These are phyloP conservation scores for Yamadazyma nakazawae DNA, from an alignment of 805 yeast species.

Conservation along the genomic window DNA sequence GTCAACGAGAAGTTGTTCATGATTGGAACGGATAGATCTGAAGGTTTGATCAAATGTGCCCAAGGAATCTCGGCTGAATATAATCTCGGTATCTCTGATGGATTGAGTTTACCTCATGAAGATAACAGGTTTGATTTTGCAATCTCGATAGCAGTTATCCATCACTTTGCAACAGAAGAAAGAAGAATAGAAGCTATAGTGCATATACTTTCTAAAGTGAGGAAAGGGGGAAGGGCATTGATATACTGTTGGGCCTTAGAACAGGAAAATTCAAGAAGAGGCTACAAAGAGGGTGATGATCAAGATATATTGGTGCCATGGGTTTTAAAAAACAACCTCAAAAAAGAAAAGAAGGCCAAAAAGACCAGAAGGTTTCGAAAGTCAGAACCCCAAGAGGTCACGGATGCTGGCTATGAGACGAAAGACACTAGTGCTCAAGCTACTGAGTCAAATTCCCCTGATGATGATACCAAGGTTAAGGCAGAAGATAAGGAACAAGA, in stretches of 20 bases:
- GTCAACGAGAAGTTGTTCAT: slow-evolving; percentile 67
- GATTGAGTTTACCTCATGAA: slow-evolving; percentile 49
- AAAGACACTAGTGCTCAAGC: slow-evolving; percentile 4
- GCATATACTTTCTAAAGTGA: slow-evolving; percentile 61
- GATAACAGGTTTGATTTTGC: slow-evolving; percentile 67
- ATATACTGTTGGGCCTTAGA: slow-evolving; percentile 97
- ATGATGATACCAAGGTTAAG: not conserved
- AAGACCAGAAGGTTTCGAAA: slow-evolving; percentile 7
- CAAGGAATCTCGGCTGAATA: slow-evolving; percentile 35
- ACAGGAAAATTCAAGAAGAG: slow-evolving; percentile 82
- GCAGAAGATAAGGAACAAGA: slow-evolving; percentile 22
- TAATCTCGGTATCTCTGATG: slow-evolving; percentile 80
- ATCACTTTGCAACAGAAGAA: slow-evolving; percentile 84
- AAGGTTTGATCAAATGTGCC: slow-evolving; percentile 67
- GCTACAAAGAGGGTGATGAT: slow-evolving; percentile 86
- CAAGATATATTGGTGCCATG: slow-evolving; percentile 96
- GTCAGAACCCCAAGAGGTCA: slow-evolving; percentile 8
- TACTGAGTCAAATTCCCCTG: slow-evolving; percentile 4
- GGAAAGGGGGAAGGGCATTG: slow-evolving; percentile 62
- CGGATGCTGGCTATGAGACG: not conserved
- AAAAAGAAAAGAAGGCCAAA: slow-evolving; percentile 27
- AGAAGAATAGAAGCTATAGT: slow-evolving; percentile 74
- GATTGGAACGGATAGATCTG: slow-evolving; percentile 73
- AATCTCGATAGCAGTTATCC: slow-evolving; percentile 91
- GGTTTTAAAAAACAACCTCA: slow-evolving; percentile 62